Evolutionary conservation across 2,329 filamentous ascomycete genomes (phyloP), one percentile per base, ranked within the genome.

Genomic region (Pseudogymnoascus pannorum): DNA sequence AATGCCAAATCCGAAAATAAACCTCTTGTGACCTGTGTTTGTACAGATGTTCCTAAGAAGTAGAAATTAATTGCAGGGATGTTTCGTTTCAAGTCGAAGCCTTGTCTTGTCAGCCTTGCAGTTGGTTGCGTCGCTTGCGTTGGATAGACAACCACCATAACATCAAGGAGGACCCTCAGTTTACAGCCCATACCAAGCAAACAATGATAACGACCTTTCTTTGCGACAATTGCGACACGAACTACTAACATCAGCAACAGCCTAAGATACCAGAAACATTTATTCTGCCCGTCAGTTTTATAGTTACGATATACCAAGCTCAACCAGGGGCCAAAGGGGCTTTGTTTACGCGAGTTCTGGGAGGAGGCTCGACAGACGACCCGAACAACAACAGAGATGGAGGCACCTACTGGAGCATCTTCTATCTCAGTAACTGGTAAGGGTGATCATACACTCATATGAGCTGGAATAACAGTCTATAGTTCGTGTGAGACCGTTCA

Each of bases 401-500:
- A 22, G 35, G 14, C 35, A 22, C 35, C 35, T 16, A 31, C 67
- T 33, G 71, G 68, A 67, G 71, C 71, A 16, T 72, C 71, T 65
- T 73, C 72, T 11, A 73, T 73, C 26, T 72, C 71, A 26, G 72
- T 73, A 36, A 68, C 71, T 58, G 71, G 71, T 72, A 72, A 44
- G 66, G 18, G 12, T 4, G 2, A 18, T 8, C 2, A 26, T 14
- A 22, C 59, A 18, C 12, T 48, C 12, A 9, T 5, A 24, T 18
- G 22, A 20, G 6, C 20, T 57, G 29, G 61, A 31, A 65, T 71
- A 63, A 72, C 18, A 11, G 9, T 51, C 48, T 59, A 18, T 68
- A 87, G 86, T 89, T 65, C 84, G 86, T 71, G 86, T 89, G 67
- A 83, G 86, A 68, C 86, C 86, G 5, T 89, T 89, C 69, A 89